Percentiles rank a stretch among this genome's conserved stretches.
These are phyloP conservation scores for Dalbergia cultrata DNA, from an alignment of 306 rosid species.

Conservation along the genomic window DNA sequence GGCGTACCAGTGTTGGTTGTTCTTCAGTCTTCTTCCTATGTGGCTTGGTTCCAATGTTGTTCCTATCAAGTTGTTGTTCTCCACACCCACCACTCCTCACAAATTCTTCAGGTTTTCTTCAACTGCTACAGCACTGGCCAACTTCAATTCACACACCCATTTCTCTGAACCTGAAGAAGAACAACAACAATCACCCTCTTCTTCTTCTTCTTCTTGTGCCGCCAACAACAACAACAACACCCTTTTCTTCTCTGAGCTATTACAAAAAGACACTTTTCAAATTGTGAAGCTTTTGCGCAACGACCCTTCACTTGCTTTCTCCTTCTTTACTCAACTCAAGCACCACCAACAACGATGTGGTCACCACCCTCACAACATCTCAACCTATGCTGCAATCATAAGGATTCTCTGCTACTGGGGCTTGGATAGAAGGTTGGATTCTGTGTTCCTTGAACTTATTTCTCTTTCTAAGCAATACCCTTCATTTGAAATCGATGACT, in stretches of 20 bases:
- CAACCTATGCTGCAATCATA: slow-evolving; percentile 63
- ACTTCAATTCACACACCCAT: slow-evolving; percentile 13
- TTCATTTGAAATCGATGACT: slow-evolving; percentile 50
- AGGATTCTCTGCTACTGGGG: slow-evolving; percentile 71
- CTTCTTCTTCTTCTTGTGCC: background rate
- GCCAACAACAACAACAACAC: background rate
- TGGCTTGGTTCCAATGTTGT: slow-evolving; percentile 20
- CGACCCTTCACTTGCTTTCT: slow-evolving; percentile 64
- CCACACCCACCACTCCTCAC: background rate
- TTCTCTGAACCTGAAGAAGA: slow-evolving; percentile 1
- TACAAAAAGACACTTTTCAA: slow-evolving; percentile 35
- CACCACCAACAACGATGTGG: slow-evolving; percentile 4
- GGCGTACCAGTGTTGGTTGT: no score
- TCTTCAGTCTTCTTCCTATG: slow-evolving; percentile 10
- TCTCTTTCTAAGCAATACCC: slow-evolving; percentile 37
- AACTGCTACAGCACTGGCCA: slow-evolving; percentile 46
- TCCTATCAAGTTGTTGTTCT: background rate
- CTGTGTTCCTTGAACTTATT: slow-evolving; percentile 68
- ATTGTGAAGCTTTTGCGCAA: slow-evolving; percentile 51
- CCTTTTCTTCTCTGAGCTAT: background rate
- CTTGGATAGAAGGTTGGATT: slow-evolving; percentile 60
- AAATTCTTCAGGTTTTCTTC: slow-evolving; percentile 12
- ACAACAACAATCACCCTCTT: background rate
- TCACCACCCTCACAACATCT: slow-evolving; percentile 58
- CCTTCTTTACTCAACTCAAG: slow-evolving; percentile 57